Conservation (phyloP, 108 stramenopile species). For the Nannochloropsis oceanica region DNA sequence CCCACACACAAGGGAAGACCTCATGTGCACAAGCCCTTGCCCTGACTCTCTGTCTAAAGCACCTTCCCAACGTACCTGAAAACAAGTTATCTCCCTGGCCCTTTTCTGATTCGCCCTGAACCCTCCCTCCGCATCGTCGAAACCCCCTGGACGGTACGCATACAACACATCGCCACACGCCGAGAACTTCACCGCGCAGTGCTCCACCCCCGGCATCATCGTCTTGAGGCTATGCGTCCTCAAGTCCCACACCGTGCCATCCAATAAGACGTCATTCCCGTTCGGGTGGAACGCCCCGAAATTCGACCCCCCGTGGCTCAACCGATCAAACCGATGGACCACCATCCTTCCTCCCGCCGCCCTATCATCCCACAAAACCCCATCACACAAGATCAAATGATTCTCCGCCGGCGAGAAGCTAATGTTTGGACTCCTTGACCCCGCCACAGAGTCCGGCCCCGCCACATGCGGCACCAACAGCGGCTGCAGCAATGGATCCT, state of each 20-base stretch:
- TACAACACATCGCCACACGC: slow-evolving; percentile 10
- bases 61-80: background rate
- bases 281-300: slow-evolving; percentile 16
- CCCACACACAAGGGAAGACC: background rate
- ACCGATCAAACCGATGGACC: slow-evolving; percentile 9
- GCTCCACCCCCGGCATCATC: slow-evolving; percentile 8
- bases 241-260: slow-evolving; percentile 15
- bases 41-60: background rate
- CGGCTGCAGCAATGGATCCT: background rate
- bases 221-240: slow-evolving; percentile 4
- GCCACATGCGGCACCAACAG: background rate
- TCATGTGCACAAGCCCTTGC: background rate
- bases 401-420: slow-evolving; percentile 6
- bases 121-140: background rate
- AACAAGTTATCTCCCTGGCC: background rate
- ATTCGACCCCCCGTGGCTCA: background rate
- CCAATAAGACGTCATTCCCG: slow-evolving; percentile 12
- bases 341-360: background rate
- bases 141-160: background rate
- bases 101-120: background rate
- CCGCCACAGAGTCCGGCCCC: background rate
- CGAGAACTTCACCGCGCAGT: background rate
- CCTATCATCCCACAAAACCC: slow-evolving; percentile 14
- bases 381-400: slow-evolving; percentile 7
- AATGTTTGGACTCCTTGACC: background rate